Evolutionary conservation across 495 filamentous ascomycete genomes (phyloP), one percentile per base, ranked within the genome.

Genomic region (Astrocystis sublimbata): DNA sequence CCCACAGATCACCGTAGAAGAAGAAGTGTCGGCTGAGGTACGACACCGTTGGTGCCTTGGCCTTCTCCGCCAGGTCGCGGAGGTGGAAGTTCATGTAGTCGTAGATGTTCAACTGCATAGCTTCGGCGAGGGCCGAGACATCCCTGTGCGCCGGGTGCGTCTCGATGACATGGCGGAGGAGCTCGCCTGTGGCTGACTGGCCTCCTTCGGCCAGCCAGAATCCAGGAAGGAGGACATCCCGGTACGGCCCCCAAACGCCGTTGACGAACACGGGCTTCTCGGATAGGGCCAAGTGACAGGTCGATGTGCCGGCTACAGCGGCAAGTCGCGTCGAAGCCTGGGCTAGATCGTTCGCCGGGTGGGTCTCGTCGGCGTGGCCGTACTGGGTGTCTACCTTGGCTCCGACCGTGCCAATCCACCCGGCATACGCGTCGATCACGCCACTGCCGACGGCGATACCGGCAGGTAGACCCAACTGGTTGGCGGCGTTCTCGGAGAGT

Each of bases 1-100:
- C 94, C 83, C 94, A 97, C n/a, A 97, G 85, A 69, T 98, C 94
- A 56, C 94, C 94, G 70, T 98, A 97, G 80, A 98, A 96, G 83
- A 98, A 98, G 74, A 96, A 88, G 73, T 98, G 93, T 6, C 94
- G 89, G 15, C 83, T 91, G 0, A 98, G 80, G 67, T 89, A 96
- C n/a, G 88, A 86, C 35, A 97, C 82, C 57, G 82, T 85, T 0
- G 92, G 93, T 10, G 90, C 91, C 2, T 83, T 75, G 42, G 76
- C 78, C 57, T 86, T 85, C 57, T 85, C 80, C 30, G 79, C 80
- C 80, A 97, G 84, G 45, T 90, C 86, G 58, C 86, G 85, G 15
- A 98, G 85, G 65, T 96, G 92, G 66, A 88, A 84, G 71, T 98
- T 97, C 55, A 98, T 83, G 71, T 92, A 98, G 65, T 94, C 91